Conservation (phyloP, 257 asterid species). For the Mitragyna speciosa region DNA sequence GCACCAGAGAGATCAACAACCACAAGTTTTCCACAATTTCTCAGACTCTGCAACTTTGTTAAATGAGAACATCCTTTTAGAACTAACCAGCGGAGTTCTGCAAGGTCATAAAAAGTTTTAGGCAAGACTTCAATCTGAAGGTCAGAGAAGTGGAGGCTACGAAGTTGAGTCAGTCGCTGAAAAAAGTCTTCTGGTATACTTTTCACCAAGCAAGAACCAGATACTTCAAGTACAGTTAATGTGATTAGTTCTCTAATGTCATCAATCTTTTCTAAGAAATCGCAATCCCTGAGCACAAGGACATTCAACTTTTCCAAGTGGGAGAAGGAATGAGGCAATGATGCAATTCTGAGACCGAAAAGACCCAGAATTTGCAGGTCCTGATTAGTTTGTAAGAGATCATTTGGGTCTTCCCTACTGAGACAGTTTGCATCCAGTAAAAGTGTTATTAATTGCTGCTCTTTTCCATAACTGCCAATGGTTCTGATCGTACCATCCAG, state of each 20-base stretch:
- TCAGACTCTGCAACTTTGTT: constrained; percentile 6
- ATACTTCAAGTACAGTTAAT: constrained; percentile 19
- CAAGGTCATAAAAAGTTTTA: background rate
- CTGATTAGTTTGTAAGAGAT: constrained; percentile 2
- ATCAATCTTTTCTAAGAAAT: constrained; percentile 10
- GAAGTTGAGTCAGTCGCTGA: background rate
- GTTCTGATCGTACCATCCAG: constrained; percentile 9
- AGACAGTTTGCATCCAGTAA: constrained; percentile 10
- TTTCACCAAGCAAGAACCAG: constrained; percentile 10
- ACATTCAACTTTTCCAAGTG: background rate
- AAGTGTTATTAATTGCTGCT: background rate
- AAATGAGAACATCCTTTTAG: background rate
- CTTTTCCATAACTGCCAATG: background rate
- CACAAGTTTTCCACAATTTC: background rate
- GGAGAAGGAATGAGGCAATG: background rate
- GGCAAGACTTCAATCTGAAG: constrained; percentile 6
- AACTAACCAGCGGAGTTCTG: constrained; percentile 14
- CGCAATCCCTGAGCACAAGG: constrained; percentile 22
- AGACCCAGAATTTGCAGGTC: constrained; percentile 18
- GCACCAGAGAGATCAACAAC: constrained; percentile 13
- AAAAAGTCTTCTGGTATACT: background rate
- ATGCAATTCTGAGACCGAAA: background rate
- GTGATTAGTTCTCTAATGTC: background rate
- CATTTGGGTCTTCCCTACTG: background rate
- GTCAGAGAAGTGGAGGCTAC: constrained; percentile 10